These are phyloP conservation scores for Beta macrorhiza DNA, from an alignment of 179 eudicot genomes.

Conservation along the genomic window DNA sequence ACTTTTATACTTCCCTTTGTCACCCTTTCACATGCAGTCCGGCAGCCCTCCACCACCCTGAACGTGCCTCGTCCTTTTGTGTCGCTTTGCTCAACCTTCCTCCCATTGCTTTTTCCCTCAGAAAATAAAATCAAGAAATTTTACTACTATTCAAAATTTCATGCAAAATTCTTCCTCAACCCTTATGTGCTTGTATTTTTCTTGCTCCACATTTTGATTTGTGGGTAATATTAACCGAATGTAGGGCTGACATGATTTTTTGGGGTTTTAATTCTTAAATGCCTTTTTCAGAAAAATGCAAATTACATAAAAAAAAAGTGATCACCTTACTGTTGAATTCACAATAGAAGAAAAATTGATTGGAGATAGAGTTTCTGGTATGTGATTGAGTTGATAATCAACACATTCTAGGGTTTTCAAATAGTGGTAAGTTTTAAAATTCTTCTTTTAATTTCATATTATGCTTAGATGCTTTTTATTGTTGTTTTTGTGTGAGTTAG, in stretches of 20 bases:
- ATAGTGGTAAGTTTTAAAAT: neutral
- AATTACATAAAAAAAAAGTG: too few species aligned
- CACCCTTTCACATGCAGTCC: neutral
- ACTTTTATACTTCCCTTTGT: neutral
- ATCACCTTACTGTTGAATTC: neutral
- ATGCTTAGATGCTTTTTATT: neutral
- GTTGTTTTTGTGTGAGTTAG: neutral
- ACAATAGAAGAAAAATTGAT: neutral
- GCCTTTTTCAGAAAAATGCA: neutral
- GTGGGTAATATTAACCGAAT: neutral
- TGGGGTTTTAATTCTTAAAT: neutral
- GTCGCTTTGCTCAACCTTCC: too few species aligned
- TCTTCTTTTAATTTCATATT: neutral
- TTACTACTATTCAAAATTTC: too few species aligned
- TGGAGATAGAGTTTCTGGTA: neutral
- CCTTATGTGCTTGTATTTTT: neutral
- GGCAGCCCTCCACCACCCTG: constrained; percentile 10
- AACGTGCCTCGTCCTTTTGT: neutral
- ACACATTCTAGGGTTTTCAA: constrained; percentile 7
- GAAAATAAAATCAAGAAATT: neutral
- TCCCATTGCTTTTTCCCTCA: neutral
- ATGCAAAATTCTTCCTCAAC: neutral
- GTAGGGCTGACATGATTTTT: neutral
- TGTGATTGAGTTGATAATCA: constrained; percentile 2
- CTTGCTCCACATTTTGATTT: neutral